Evolutionary conservation across 2,329 filamentous ascomycete species (phyloP).

Genomic region (Aspergillus versicolor): DNA sequence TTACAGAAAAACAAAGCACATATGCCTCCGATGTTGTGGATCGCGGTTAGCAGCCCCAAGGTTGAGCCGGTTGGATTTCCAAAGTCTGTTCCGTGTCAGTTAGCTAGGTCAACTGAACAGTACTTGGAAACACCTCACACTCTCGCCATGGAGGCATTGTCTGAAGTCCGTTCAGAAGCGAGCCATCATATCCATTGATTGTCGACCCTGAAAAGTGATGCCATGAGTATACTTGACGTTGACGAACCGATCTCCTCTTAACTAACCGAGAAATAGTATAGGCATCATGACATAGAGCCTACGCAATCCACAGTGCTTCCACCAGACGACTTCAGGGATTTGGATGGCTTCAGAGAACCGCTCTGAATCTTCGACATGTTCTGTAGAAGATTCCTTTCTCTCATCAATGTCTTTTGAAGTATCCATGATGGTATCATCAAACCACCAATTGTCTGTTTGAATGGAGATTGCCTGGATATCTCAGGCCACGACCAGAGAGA

Average conservation of each 20-base stretch:
- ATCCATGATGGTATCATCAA: neutral
- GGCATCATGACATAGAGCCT: constrained; percentile 19
- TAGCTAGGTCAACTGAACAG: neutral
- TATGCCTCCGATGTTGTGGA: constrained; percentile 18
- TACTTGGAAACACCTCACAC: constrained; percentile 8
- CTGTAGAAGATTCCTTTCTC: neutral
- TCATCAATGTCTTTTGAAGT: neutral
- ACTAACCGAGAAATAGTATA: constrained; percentile 9
- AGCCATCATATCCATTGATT: constrained; percentile 21
- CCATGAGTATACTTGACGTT: neutral
- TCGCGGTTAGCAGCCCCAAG: constrained; percentile 18
- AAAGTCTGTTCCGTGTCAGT: constrained; percentile 9
- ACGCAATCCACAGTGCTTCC: constrained; percentile 13
- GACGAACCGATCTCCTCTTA: neutral
- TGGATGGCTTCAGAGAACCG: neutral
- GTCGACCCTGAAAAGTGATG: constrained; percentile 4
- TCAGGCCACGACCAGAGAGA: neutral
- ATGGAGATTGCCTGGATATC: too few species aligned
- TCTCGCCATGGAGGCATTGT: constrained; percentile 19
- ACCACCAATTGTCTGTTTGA: neutral
- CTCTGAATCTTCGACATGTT: neutral
- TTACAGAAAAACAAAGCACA: constrained; percentile 19
- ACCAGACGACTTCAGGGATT: constrained; percentile 17
- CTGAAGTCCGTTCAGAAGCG: constrained; percentile 19
- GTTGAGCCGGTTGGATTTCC: constrained; percentile 12